Evolutionary conservation across 352 stramenopile species (phyloP), one percentile per base, ranked within the genome.

Genomic region (Pythium plurisporium): DNA sequence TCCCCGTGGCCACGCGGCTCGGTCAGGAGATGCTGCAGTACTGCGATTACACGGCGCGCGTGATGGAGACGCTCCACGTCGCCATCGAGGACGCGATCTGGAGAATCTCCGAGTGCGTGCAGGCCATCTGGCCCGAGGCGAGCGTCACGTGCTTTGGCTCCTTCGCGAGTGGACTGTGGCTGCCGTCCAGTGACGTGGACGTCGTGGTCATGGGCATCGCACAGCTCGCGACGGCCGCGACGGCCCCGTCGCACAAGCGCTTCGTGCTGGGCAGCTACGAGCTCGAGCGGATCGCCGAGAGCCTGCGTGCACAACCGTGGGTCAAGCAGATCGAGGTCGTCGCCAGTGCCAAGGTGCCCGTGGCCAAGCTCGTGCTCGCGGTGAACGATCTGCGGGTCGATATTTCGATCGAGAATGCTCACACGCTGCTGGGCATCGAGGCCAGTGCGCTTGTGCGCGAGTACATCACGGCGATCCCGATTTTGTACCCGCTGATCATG

Each of bases 111-210:
- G 66, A 75, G 22, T 72, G 71, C 4, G 79, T 94, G 49, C 65
- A 84, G 52, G 64, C 66, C 45, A 79, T 91, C 42, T 95, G 85
- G 83, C 86, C 86, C 26, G 75, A 87, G 15, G 82, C 83, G 15
- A 78, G 61, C 0, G 73, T 92, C 41, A 72, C 66, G 50, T 87
- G 80, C 59, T 95, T 91, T 65, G 88, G 88, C 14, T 95, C 83
- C 44, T 95, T 91, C 43, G 80, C 81, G 20, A 95, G 73, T 20
- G 88, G 82, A 0, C 71, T 96, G n/a, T 95, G 86, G 82, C 73
- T 94, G 27, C 86, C 88, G 7, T 89, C 82, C 4, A 94, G 82
- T 43, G 88, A 96, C 51, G 81, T 96, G 5, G 88, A 96, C 55
- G 84, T 96, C 14, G 86, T 96, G 9, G 77, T 96, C 9, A 82